Base-by-base conservation (phyloP, 2,329 filamentous ascomycete genomes). In the Zymoseptoria crescenta region DNA sequence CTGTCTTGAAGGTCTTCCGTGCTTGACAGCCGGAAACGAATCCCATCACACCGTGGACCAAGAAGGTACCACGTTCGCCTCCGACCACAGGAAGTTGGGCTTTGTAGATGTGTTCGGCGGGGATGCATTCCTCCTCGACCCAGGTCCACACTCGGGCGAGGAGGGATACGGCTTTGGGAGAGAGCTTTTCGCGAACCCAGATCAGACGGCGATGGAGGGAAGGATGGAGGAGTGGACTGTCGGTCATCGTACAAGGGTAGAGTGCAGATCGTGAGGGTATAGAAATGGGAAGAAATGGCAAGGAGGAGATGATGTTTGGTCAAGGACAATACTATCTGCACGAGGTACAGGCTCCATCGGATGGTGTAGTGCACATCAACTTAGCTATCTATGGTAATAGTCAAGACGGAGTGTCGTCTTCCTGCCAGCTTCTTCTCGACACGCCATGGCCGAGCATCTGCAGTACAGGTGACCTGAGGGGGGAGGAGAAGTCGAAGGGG, bases 81-180 rank as follows among this genome's bases (percentile, higher is more conserved):
- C 63, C 64, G 51, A 49, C 30, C 50, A 65, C 56, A 28, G 52
- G 51, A 16, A 65, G 48, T 30, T 67, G 65, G 7, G 62, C 62
- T 51, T 65, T 67, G 59, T 64, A 59, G 13, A 67, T 64, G 6
- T 63, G 62, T 49, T 67, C 65, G 5, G 65, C 63, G 24, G 65
- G 65, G 5, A 67, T 59, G 29, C 64, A 65, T 59, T 67, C 65
- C n/a, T 58, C 62, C 29, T 65, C 65, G 29, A 67, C 62, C 64
- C 64, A 65, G 35, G 65, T 29, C 55, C 64, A 61, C 27, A 67
- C 65, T 30, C 58, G 59, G 49, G 62, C 61, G 60, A 67, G 64
- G 19, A 55, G 61, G 41, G 62, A 57, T 28, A 67, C 50, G 19
- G 65, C 65, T 59, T 65, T 64, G 16, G 62, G 59, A 4, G 65